phyloP scores from a whole-genome alignment of 805 yeast species.

The Yarrowia sp. region DNA sequence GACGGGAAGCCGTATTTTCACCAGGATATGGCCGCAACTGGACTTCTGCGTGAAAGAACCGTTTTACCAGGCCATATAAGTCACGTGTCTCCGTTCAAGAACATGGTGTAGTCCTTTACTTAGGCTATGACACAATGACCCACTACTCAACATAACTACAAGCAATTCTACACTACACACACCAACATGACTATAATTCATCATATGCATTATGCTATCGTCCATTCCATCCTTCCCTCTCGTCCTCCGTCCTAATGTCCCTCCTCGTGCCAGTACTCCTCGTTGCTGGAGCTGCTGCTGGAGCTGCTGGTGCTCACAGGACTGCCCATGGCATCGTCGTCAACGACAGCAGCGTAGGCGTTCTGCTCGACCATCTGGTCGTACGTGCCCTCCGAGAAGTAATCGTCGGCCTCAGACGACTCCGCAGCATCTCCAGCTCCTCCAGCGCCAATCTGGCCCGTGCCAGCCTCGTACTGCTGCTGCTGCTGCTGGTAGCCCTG shows the following conservation, averaged over 20 bases:
- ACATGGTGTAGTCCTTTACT: too few species aligned
- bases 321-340: slow-evolving; percentile 11
- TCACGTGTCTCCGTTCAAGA: too few species aligned
- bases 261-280: slow-evolving; percentile 26
- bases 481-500: slow-evolving; percentile 54
- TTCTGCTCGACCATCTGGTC: slow-evolving; percentile 25
- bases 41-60: too few species aligned
- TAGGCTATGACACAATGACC: too few species aligned
- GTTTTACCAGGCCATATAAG: too few species aligned
- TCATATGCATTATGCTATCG: slow-evolving; percentile 24
- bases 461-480: slow-evolving; percentile 15
- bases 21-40: too few species aligned
- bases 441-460: background rate
- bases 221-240: background rate
- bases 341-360: slow-evolving; percentile 8
- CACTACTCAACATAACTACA: background rate
- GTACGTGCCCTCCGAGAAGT: slow-evolving; percentile 16
- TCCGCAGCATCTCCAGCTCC: background rate
- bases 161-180: background rate
- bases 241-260: background rate
- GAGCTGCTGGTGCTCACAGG: slow-evolving; percentile 21
- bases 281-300: slow-evolving; percentile 5
- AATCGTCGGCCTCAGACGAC: slow-evolving; percentile 8
- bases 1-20: too few species aligned
- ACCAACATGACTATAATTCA: background rate